Evolutionary conservation across 352 stramenopile genomes (phyloP).

Genomic region (Phytophthora fragariae): DNA sequence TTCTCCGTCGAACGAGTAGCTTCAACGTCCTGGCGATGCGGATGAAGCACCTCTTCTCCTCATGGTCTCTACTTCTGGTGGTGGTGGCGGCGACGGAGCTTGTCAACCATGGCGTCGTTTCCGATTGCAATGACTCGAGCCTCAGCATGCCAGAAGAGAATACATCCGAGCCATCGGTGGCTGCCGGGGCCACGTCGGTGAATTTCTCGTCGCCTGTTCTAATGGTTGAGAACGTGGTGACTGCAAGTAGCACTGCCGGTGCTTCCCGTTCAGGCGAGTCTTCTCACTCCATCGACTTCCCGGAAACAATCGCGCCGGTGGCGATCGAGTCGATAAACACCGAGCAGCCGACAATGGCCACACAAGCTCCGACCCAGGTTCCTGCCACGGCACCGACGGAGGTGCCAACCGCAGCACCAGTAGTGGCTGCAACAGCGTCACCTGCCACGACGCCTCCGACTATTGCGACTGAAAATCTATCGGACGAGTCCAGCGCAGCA

Average conservation of each 20-base stretch:
- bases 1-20: conserved; percentile 18
- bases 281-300: conserved; percentile 14
- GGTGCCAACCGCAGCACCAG: conserved; percentile 3
- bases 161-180: conserved; percentile 2
- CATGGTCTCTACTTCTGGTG: conserved; percentile 3
- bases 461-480: conserved; percentile 4
- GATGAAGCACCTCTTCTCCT: conserved; percentile 9
- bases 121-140: conserved; percentile 18
- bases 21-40: conserved; percentile 15
- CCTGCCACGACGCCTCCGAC: neutral
- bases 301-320: conserved; percentile 1
- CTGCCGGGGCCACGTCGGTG: conserved; percentile 5
- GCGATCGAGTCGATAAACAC: conserved; percentile 1
- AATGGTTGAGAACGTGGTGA: neutral
- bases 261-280: conserved; percentile 5
- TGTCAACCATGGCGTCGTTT: conserved; percentile 8
- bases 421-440: neutral
- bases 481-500: conserved; percentile 15
- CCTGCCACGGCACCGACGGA: neutral
- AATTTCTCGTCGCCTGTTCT: neutral
- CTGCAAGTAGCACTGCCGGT: neutral
- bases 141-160: neutral
- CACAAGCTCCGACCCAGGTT: neutral
- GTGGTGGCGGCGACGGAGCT: neutral
- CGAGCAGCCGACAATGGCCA: neutral